phyloP scores from a whole-genome alignment of 1,139 yeast genomes.

The Pichia cactophila region DNA sequence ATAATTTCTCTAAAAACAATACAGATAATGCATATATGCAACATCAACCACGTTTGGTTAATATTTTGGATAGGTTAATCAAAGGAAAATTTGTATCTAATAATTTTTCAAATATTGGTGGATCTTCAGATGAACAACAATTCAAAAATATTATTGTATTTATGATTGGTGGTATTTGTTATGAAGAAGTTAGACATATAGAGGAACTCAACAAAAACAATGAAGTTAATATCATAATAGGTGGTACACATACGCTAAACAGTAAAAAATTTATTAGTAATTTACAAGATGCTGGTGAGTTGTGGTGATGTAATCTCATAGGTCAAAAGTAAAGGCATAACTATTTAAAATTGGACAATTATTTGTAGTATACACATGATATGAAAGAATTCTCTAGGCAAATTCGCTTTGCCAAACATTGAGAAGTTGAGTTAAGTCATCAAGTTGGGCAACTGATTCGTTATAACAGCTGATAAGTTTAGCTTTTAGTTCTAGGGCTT shows the following conservation, averaged over 20 bases:
- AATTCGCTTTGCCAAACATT: slow-evolving; percentile 72
- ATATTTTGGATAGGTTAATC: slow-evolving; percentile 40
- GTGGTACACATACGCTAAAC: slow-evolving; percentile 67
- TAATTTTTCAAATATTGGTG: slow-evolving; percentile 5
- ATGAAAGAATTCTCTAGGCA: slow-evolving; percentile 30
- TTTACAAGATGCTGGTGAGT: slow-evolving; percentile 8
- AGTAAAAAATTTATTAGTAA: slow-evolving; percentile 48
- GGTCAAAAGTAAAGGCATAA: too few relatives aligned
- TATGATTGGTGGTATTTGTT: slow-evolving; percentile 85
- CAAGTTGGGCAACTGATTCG: slow-evolving; percentile 59
- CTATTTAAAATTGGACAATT: not conserved
- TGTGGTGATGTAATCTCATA: not conserved
- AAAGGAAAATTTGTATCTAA: slow-evolving; percentile 34
- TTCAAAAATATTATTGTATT: slow-evolving; percentile 75
- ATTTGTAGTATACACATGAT: not conserved
- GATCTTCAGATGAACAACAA: slow-evolving; percentile 18
- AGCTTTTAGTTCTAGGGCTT: slow-evolving; percentile 24
- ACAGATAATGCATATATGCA: slow-evolving; percentile 43
- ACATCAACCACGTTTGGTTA: slow-evolving; percentile 69
- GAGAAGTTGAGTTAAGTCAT: slow-evolving; percentile 58
- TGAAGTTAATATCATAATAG: slow-evolving; percentile 54
- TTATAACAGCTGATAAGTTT: slow-evolving; percentile 41
- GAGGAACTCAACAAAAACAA: slow-evolving; percentile 53
- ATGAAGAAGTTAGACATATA: slow-evolving; percentile 81
- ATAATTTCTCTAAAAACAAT: slow-evolving; percentile 18